Base-by-base conservation (phyloP, 2,329 filamentous ascomycete species). In the Colletotrichum aenigma region DNA sequence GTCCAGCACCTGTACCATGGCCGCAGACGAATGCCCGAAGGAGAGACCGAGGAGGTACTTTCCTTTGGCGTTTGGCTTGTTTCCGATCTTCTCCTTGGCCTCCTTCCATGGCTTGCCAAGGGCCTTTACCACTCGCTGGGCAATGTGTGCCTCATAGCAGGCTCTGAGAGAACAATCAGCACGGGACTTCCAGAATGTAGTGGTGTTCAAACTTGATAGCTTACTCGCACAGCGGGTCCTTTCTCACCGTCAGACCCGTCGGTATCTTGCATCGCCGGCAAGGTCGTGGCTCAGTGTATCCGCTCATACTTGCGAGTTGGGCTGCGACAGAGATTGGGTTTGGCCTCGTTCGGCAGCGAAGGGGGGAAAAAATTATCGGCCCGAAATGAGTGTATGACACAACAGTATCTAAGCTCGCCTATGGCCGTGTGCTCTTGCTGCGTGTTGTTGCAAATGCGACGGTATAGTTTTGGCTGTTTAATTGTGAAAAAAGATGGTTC, bases 141-240 rank as follows among this genome's bases (percentile, higher is more conserved):
- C 88, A 71, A 98, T 89, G 86, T 96, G 98, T 80, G 91, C 90
- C 74, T 90, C 87, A 85, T 96, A 98, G 86, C 97, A 98, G 60
- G 84, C 79, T n/a, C 85, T 87, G 71, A 7, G 34, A 43, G 74
- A 75, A 75, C 74, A n/a, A 15, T 76, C 15, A 76, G 26, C 66
- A 21, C 48, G 32, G 56, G 62, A 21, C 38, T 43, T 70, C 58
- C 34, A 52, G 9, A 60, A 81, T 74, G 15, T 10, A 12, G 13
- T 9, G 66, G 62, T 16, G 48, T 13, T 21, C 16, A 26, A 18
- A 36, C 32, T 30, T 26, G 21, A 43, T 21, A 26, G 72, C 78
- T 76, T 77, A 82, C 81, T 77, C 71, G 79, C 81, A 82, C 36
- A 79, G 77, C 26, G 79, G 75, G 21, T 82, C 79, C 21, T 79